Evolutionary conservation across 1,284 basidiomycete species (phyloP).

Genomic region (Ustilago vetiveriae): DNA sequence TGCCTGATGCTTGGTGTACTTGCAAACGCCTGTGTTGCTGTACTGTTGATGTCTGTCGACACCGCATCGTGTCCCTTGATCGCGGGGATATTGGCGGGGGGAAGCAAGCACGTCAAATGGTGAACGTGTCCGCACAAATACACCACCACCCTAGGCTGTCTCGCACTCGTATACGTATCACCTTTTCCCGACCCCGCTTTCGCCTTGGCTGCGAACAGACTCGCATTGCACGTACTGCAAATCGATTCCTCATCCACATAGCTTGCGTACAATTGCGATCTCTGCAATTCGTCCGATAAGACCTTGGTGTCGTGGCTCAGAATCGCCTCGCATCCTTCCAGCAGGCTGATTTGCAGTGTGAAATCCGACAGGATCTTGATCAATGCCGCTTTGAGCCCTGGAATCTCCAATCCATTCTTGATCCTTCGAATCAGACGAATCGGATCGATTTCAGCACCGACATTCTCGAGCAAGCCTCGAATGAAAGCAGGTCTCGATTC

Average conservation of each 20-base stretch:
- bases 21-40: slow-evolving; percentile 40
- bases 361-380: slow-evolving; percentile 98
- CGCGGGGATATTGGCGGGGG: slow-evolving; percentile 24
- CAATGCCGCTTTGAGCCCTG: slow-evolving; percentile 88
- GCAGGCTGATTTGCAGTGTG: slow-evolving; percentile 73
- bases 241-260: slow-evolving; percentile 44
- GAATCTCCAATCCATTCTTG: slow-evolving; percentile 93
- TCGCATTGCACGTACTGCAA: slow-evolving; percentile 43
- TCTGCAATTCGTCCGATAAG: slow-evolving; percentile 44
- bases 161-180: slow-evolving; percentile 12
- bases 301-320: slow-evolving; percentile 52
- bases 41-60: slow-evolving; percentile 14
- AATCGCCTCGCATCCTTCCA: slow-evolving; percentile 60
- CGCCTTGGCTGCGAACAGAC: slow-evolving; percentile 31
- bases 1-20: slow-evolving; percentile 15
- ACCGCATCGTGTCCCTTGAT: background rate
- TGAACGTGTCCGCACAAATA: slow-evolving; percentile 61
- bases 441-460: slow-evolving; percentile 94
- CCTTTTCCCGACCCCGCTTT: slow-evolving; percentile 1
- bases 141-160: slow-evolving; percentile 38
- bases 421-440: slow-evolving; percentile 92
- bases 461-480: slow-evolving; percentile 87
- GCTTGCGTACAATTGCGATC: slow-evolving; percentile 41
- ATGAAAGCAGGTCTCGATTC: slow-evolving; percentile 96
- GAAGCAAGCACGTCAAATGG: slow-evolving; percentile 53